Evolutionary conservation across 257 asterid species (phyloP).

Genomic region (Salvia rosmarinus): DNA sequence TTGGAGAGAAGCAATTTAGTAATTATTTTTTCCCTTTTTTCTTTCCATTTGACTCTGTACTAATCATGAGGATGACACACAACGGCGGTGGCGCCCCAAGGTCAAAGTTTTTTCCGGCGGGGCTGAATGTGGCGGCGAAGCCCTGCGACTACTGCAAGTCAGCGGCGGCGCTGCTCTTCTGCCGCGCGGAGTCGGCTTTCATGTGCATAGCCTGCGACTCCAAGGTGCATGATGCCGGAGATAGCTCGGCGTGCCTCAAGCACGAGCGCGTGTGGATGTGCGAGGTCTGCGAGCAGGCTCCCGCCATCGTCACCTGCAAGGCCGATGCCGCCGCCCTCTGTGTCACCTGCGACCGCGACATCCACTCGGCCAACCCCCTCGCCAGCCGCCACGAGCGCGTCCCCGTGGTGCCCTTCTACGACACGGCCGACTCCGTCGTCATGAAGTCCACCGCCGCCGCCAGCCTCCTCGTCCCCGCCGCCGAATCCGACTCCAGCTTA

Average conservation of each 20-base stretch:
- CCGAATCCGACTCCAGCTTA: neutral
- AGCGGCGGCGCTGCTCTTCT: slow-evolving; percentile 67
- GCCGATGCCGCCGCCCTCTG: slow-evolving; percentile 88
- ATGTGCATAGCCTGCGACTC: slow-evolving; percentile 73
- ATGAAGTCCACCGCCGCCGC: slow-evolving; percentile 52
- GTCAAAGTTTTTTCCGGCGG: slow-evolving; percentile 45
- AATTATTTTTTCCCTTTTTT: neutral
- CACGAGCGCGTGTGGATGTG: slow-evolving; percentile 90
- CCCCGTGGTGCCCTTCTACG: slow-evolving; percentile 70
- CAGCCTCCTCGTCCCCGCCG: slow-evolving; percentile 28
- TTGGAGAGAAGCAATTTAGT: neutral
- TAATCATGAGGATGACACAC: slow-evolving; percentile 31
- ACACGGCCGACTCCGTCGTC: slow-evolving; percentile 58
- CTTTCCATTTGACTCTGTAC: neutral
- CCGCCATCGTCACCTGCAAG: slow-evolving; percentile 67
- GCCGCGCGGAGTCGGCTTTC: slow-evolving; percentile 63
- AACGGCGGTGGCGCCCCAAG: slow-evolving; percentile 33
- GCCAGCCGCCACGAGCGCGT: slow-evolving; percentile 81
- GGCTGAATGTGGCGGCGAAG: slow-evolving; percentile 50
- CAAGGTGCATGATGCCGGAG: slow-evolving; percentile 37
- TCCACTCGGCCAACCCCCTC: slow-evolving; percentile 79
- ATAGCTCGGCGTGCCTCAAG: neutral
- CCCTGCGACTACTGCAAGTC: slow-evolving; percentile 74
- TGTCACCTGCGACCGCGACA: slow-evolving; percentile 71
- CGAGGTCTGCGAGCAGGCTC: slow-evolving; percentile 84